Base-by-base conservation (phyloP, 352 stramenopile species). In the Pythium oligandrum region DNA sequence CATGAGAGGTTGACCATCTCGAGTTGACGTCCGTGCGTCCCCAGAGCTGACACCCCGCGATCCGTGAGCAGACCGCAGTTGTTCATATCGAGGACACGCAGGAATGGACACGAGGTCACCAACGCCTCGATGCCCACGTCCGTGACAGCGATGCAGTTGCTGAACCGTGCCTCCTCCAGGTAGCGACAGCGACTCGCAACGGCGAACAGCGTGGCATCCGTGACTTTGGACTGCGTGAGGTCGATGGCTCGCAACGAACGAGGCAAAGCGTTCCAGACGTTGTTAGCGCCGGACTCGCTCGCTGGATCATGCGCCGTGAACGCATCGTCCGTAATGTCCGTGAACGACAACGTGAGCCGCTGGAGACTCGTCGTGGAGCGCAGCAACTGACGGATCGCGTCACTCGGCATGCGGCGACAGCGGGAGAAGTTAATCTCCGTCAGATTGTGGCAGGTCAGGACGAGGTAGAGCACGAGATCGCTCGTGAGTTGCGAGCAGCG, bases 51-150 rank as follows among this genome's bases (percentile, higher is more conserved):
- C 6, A 90, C 76, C 12, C 82, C 77, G 17, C 76, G 71, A 57
- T 95, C 84, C 40, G 78, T 93, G 43, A 95, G 61, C n/a, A 88
- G 65, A 12, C 71, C 77, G 42, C 84, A 95, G 56, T 95, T 93
- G 63, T 75, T 90, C 47, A 95, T 60, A 37, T 90, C 73, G 5
- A 95, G 66, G 4, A 46, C 48, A 33, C 72, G 74, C 4, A 95
- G 51, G n/a, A 61, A 57, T 31, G 61, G 54, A 52, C 84, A 95
- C 3, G 66, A 61, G 17, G 62, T 59, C n/a, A 75, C 70, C 0
- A 95, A 70, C 30, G 70, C 66, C 63, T 87, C 78, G 31, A 93
- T 64, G 30, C 85, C 83, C 5, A 73, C 69, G 66, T 95, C 85
- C 12, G 85, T 91, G 51, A 93, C 74, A 51, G 90, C 70, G 51